Evolutionary conservation across 768 basidiomycete genomes (phyloP).

Genomic region (Lactifluus pinguis): DNA sequence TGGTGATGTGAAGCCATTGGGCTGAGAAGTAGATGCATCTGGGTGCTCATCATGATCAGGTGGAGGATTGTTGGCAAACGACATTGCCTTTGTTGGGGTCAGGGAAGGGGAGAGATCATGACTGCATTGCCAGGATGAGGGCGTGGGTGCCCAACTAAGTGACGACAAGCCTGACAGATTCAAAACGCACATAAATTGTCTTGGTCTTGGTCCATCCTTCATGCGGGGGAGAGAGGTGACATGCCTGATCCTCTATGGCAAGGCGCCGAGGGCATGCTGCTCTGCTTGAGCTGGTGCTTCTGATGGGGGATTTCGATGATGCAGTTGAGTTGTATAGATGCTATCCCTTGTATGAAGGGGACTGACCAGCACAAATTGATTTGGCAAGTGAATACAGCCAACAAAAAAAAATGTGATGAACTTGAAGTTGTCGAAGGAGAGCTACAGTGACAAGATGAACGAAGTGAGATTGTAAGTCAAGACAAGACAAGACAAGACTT

Average conservation of each 20-base stretch:
- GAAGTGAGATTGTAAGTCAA: neutral
- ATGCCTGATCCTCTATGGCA: conserved; percentile 85
- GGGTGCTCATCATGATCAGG: conserved; percentile 40
- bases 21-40: conserved; percentile 24
- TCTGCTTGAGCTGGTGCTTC: conserved; percentile 47
- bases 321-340: conserved; percentile 1
- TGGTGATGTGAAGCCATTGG: conserved; percentile 10
- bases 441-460: neutral
- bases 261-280: conserved; percentile 78
- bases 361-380: conserved; percentile 7
- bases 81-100: conserved; percentile 33
- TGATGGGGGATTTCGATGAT: conserved; percentile 21
- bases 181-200: conserved; percentile 81
- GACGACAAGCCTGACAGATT: conserved; percentile 64
- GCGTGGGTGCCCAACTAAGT: too few species aligned
- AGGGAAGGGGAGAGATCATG: too few species aligned
- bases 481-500: too few species aligned
- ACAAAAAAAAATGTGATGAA: neutral
- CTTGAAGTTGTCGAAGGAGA: conserved; percentile 3
- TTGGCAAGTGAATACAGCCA: neutral
- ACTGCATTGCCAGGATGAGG: too few species aligned
- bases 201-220: conserved; percentile 82
- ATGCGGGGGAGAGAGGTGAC: conserved; percentile 86
- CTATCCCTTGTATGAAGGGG: conserved; percentile 11
- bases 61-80: conserved; percentile 56